Base-by-base conservation (phyloP, 176 grass and related monocot species). In the Bonia amplexicaulis region DNA sequence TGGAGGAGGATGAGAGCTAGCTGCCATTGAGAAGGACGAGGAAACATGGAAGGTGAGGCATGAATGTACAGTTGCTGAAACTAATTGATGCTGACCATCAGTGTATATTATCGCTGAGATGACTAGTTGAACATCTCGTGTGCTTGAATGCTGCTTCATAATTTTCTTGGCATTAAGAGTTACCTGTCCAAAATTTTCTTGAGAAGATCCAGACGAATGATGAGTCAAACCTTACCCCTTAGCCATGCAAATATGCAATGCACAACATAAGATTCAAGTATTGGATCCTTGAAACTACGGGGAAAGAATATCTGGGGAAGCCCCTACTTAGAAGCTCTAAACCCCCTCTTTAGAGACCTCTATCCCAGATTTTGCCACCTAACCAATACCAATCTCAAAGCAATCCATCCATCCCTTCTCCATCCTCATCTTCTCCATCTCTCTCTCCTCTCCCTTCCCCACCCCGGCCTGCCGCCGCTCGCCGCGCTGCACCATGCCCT, bases 1-100 rank as follows among this genome's bases (percentile, higher is more conserved):
- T 82, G 9, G 69, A 92, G 69, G 85, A 89, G 58, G 68, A 76
- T 39, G 76, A 89, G 25, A 84, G 80, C 79, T 90, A 63, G 68
- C 31, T 40, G 44, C 58, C 52, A 29, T 22, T 35, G 48, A 35
- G 51, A 54, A 52, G 44, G 86, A 39, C 5, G 71, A 69, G 16
- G 29, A 79, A 63, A 59, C 64, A 76, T 77, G 83, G 15, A 53
- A 39, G 76, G 66, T 76, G 48, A 73, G 84, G 67, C 25, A 66
- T 74, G 84, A 68, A 80, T 84, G 89, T 90, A 87, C 80, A 90
- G 85, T 80, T 90, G 59, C 58, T 72, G 82, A 89, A 83, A 79
- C 53, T 83, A 87, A 81, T 79, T 66, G 66, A 78, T 74, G 74
- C 79, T 87, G 80, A 90, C 75, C 41, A 61, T 70, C 37, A 88